Base-by-base conservation (phyloP, 108 stramenopile genomes). In the Nitzschia palea region DNA sequence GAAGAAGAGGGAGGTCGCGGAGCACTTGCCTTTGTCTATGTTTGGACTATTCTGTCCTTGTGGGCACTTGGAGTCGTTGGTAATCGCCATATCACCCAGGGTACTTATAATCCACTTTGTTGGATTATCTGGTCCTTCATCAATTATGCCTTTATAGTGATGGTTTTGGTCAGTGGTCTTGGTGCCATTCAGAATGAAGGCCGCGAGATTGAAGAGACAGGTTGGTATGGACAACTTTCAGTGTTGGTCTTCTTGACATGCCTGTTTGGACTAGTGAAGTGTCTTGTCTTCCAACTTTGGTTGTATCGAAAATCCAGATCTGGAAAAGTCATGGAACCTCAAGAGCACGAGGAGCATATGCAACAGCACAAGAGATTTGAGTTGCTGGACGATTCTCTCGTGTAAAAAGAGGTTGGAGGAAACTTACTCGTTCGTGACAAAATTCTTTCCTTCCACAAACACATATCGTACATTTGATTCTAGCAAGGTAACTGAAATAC, bases 141-240 rank as follows among this genome's bases (percentile, higher is more conserved):
- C 26, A 70, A 70, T 35, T 52, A 15, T 20, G 55, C 53, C 18
- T 61, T 70, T 29, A 44, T 70, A 10, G 30, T 40, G 18, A 52
- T 61, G 10, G 48, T 70, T 15, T 34, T 70, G 27, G 30, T 70
- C 34, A 58, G 48, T 3, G 32, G 33, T 4, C 25, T 40, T 22
- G 65, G 34, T 34, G 59, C 50, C 59, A 40, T 70, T 42, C 15
- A 69, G 33, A 40, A 22, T 26, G 69, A 61, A 50, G 69, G 69
- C 55, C 58, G 69, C 32, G 69, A 70, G 43, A 52, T 70, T 3
- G 69, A 70, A 29, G 69, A 60, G 22, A 51, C 44, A 14, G 69
- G 69, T 40, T 70, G 55, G 6, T 70, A 70, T 40, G 69, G 69
- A 3, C 69, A 70, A 59, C 37, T 42, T 25, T 30, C 69, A 20